These are phyloP conservation scores for Fusarium sp. DNA, from an alignment of 2,329 filamentous ascomycete species.

Conservation along the genomic window DNA sequence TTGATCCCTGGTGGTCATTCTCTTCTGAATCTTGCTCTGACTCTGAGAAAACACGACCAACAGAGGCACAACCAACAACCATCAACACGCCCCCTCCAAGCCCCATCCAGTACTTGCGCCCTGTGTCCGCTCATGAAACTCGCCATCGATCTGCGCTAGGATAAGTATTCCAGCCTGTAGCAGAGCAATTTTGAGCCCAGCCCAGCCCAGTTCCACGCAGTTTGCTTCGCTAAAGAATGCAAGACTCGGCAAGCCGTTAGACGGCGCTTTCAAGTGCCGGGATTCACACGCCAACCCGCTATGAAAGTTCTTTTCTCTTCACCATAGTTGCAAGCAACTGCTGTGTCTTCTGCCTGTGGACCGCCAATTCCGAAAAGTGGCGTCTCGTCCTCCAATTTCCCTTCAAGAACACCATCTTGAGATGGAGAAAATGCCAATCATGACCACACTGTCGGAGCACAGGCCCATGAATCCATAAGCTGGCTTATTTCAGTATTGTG, in stretches of 20 bases:
- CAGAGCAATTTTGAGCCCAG: background rate
- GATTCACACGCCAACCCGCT: constrained; percentile 5
- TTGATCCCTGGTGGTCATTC: background rate
- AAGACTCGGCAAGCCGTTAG: constrained; percentile 25
- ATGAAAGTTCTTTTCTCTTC: constrained; percentile 1
- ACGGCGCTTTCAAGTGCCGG: constrained; percentile 22
- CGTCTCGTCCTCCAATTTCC: constrained; percentile 14
- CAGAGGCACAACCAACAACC: constrained; percentile 4
- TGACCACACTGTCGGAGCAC: background rate
- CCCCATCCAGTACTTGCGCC: background rate
- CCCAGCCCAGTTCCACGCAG: background rate
- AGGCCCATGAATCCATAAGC: background rate
- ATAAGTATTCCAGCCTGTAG: constrained; percentile 23
- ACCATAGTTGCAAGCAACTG: background rate
- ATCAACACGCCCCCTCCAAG: constrained; percentile 1
- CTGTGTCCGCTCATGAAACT: constrained; percentile 24
- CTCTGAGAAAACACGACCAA: background rate
- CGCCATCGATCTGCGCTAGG: constrained; percentile 29
- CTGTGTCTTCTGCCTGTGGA: background rate
- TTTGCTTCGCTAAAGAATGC: constrained; percentile 12
- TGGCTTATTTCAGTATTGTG: background rate
- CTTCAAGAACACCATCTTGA: constrained; percentile 2
- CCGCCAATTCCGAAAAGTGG: constrained; percentile 10
- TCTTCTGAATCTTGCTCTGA: background rate
- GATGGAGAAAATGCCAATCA: background rate